phyloP scores from a whole-genome alignment of 164 flowering plant species.

The Dillenia suffruticosa region DNA sequence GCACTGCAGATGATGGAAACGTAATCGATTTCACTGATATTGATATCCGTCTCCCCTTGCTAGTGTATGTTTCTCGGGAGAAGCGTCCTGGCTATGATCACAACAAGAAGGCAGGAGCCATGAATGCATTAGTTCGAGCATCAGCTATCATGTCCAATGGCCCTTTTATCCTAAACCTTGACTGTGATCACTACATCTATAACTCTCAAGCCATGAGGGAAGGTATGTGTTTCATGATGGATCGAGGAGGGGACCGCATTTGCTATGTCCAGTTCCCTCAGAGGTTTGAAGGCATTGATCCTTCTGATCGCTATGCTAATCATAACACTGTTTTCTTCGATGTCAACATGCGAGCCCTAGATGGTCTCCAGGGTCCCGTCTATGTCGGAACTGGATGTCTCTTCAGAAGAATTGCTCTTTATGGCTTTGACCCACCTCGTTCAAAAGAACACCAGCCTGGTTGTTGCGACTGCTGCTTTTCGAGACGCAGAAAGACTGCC shows the following conservation, averaged over 20 bases:
- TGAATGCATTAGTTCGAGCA: constrained; percentile 75
- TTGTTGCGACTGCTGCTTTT: constrained; percentile 43
- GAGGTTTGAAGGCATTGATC: constrained; percentile 75
- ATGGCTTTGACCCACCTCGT: constrained; percentile 75
- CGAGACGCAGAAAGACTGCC: constrained; percentile 26
- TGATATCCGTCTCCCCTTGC: constrained; percentile 71
- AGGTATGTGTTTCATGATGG: constrained; percentile 91
- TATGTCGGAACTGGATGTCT: constrained; percentile 86
- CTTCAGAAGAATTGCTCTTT: constrained; percentile 59
- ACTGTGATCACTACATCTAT: constrained; percentile 76
- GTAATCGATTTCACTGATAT: constrained; percentile 50
- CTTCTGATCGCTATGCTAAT: constrained; percentile 78
- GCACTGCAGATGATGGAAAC: constrained; percentile 32
- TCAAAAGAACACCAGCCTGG: constrained; percentile 47
- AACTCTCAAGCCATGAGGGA: constrained; percentile 71
- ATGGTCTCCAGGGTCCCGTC: constrained; percentile 72
- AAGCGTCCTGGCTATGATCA: constrained; percentile 80
- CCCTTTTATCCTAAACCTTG: constrained; percentile 73
- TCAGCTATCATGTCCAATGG: constrained; percentile 83
- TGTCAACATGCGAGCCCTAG: constrained; percentile 76
- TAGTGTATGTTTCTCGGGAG: constrained; percentile 76
- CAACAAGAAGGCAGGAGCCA: constrained; percentile 82
- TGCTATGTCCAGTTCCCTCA: constrained; percentile 83
- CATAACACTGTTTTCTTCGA: constrained; percentile 78
- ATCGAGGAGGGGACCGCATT: constrained; percentile 67